Evolutionary conservation across 2,329 filamentous ascomycete genomes (phyloP), one percentile per base, ranked within the genome.

Genomic region (Apiospora pterosperma): DNA sequence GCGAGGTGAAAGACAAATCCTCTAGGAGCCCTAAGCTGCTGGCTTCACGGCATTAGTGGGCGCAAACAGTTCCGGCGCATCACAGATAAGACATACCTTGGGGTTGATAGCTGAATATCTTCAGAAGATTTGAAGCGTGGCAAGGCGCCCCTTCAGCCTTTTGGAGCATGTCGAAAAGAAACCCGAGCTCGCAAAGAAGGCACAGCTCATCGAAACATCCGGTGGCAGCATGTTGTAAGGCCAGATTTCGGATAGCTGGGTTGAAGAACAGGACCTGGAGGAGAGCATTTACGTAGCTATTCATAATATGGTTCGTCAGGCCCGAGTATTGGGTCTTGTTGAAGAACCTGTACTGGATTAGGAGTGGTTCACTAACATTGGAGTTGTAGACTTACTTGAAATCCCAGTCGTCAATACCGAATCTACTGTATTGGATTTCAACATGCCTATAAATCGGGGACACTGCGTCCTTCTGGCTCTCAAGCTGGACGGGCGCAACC

Each of bases 361-460:
- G 65, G 7, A 38, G 31, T n/a, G 23, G 34, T 44, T 39, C 34
- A 25, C 34, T n/a, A 11, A 5, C n/a, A 38, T 4, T 25, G 34
- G 34, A 28, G 34, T 11, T 14, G 52, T 36, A 6, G 16, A 78
- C 88, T 72, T 80, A 92, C 89, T 91, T 91, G 78, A 99, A 99
- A 77, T 99, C 96, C 76, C 99, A 99, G 77, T 99, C 96, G 73
- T 98, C 95, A n/a, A 99, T 93, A 23, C 96, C 96, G 77, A 97
- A 99, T 75, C 93, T 96, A 83, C 95, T 97, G 81, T 98, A 99
- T 76, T 97, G 97, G 80, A 99, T 99, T 76, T 98, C 95, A 12
- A 97, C 92, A 72, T 93, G 94, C 68, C 92, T 90, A 76, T 99
- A 99, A 81, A 96, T 92, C 10, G 92, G 86, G 25, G 95, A 91